Base-by-base conservation (phyloP, 179 eudicot species). In the Silene vulgaris region DNA sequence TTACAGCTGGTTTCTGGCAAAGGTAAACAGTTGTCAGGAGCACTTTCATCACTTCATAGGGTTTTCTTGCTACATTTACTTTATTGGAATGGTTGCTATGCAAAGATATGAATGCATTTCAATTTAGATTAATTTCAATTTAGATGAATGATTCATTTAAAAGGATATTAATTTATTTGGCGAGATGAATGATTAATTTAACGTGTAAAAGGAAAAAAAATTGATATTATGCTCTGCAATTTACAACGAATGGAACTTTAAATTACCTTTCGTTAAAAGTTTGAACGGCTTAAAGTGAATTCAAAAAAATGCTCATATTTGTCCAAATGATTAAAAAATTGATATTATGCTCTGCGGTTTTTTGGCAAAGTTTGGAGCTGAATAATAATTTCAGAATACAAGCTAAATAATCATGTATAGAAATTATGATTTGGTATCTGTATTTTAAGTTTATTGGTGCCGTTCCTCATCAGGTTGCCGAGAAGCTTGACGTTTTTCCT, bases 1-100 rank as follows among this genome's bases (percentile, higher is more conserved):
- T 19, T 92, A 92, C 87, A 87, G 97, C 83, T 92, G 96, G 96
- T 90, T 90, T 82, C 96, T 92, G 73, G 96, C 97, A 7, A 92
- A 90, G 96, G 97, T 80, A 88, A 76, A 26, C 56, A 71, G 60
- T 37, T 3, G n/a, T 13, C 21, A 26, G 8, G 11, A 40, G 5
- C 11, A 40, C 2, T 40, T 8, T 56, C 65, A 21, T 6, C 16
- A 63, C 23, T 61, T 16, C 26, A 60, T 80, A 14, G 43, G 19
- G 60, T 65, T 4, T 62, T 48, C 35, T 20, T 52, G 45, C 23
- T 65, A 37, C 45, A 29, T 30, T 37, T 37, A 67, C 71, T 17
- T 67, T 20, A 16, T 30, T 12, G 8, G 14, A 30, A 65, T 30
- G 20, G 30, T 65, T 26, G 26, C 16, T 28, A 28, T 28, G 68